Evolutionary conservation across 306 rosid species (phyloP), one percentile per base, ranked within the genome.

Genomic region (Rosa rugosa): DNA sequence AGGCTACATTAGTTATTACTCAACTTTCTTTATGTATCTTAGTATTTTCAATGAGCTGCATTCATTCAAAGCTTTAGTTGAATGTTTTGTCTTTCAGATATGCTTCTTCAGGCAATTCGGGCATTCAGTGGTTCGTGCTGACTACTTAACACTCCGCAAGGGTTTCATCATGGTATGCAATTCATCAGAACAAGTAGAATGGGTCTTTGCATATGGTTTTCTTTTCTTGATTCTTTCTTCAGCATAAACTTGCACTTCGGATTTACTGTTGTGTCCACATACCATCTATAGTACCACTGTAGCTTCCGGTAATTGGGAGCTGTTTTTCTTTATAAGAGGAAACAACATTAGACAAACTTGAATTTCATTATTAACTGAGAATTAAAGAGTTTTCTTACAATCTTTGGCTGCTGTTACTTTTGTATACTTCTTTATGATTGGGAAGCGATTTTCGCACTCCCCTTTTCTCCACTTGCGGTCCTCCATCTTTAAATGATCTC

Each of bases 31-130:
- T 40, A 34, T 42, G 11, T 57, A 40, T 59, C 56, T 23, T 14
- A 69, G 16, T 46, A 45, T 62, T 45, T 1, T 49, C 22, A 62
- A 45, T 46, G 17, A 14, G 57, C 25, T 44, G 6, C 20, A 23
- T 75, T 45, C 22, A 8, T 60, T 25, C 60, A 45, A 45, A 56
- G 56, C 23, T 23, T 51, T n/a, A 73, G 79, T 68, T 74, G 57
- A 17, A 25, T 20, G 56, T 53, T 79, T 79, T 83, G 47, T 59
- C 50, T 13, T 63, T 83, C 79, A 95, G 99, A 93, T 87, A 75
- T 95, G 99, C 79, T 91, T 93, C 84, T 95, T 91, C 73, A 91
- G 99, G 75, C 99, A 95, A 85, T 93, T 95, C 79, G 98, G 97
- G 54, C 87, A 3, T 80, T 95, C 99, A 20, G 92, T 93, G 77